Percentiles rank a stretch among this genome's conserved stretches.
Evolutionary conservation across 2,329 filamentous ascomycete genomes (phyloP).

Genomic region (Aureobasidium sp.): DNA sequence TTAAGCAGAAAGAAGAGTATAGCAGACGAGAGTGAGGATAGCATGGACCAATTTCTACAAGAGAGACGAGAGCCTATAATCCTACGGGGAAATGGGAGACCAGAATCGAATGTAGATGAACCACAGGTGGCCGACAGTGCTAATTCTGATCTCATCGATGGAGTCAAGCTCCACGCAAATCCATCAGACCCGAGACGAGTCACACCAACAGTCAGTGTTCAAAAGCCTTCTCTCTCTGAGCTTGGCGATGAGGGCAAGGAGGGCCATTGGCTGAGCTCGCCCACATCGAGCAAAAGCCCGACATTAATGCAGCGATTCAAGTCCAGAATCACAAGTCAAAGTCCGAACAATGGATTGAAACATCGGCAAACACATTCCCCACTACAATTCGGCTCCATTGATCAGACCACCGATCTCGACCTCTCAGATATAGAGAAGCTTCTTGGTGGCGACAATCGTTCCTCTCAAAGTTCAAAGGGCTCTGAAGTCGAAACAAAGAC

Average conservation of each 20-base stretch:
- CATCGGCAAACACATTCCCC: not conserved
- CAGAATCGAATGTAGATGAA: conserved; percentile 19
- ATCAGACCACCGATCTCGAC: not conserved
- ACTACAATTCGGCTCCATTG: not conserved
- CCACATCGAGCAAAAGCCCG: not conserved
- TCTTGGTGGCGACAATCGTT: not conserved
- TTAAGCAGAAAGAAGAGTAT: conserved; percentile 38
- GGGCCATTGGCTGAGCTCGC: conserved; percentile 30
- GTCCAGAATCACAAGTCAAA: not conserved
- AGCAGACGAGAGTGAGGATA: conserved; percentile 38
- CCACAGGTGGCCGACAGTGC: conserved; percentile 20
- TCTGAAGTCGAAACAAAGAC: not conserved
- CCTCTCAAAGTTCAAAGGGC: not conserved
- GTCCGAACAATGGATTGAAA: not conserved
- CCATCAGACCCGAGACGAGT: not conserved
- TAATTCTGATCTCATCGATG: not conserved
- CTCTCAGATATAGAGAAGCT: not conserved
- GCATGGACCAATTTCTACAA: conserved; percentile 35
- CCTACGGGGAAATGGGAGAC: conserved; percentile 35
- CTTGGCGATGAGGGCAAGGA: conserved; percentile 29
- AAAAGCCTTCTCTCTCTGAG: conserved; percentile 18
- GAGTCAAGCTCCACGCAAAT: not conserved
- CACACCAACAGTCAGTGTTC: no score
- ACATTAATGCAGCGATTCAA: not conserved
- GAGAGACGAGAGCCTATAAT: conserved; percentile 40